These are phyloP conservation scores for Pelargonium citronellum DNA, from an alignment of 441 rosid species.

Conservation along the genomic window DNA sequence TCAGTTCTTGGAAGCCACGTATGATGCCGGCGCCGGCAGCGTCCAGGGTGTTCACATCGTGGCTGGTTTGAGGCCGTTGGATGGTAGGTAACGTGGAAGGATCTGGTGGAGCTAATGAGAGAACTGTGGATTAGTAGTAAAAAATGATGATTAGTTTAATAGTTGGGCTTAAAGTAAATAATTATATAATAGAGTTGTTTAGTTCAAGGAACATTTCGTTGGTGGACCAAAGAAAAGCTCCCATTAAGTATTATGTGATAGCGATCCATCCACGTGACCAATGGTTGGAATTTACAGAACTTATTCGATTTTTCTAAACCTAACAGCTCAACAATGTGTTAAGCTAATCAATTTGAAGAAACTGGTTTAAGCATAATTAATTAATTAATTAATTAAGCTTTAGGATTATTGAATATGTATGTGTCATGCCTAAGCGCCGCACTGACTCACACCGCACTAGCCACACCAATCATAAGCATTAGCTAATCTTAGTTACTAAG, in stretches of 20 bases:
- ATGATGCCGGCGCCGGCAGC: neutral
- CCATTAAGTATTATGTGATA: slow-evolving; percentile 24
- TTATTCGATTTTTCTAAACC: neutral
- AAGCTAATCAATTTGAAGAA: neutral
- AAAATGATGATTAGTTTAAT: neutral
- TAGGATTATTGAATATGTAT: too few species aligned
- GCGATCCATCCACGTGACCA: slow-evolving; percentile 31
- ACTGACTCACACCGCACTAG: neutral
- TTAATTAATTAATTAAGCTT: too few species aligned
- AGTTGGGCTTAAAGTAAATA: neutral
- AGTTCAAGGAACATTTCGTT: slow-evolving; percentile 17
- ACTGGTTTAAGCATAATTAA: too few species aligned
- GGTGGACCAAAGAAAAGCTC: slow-evolving; percentile 24
- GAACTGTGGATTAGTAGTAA: neutral
- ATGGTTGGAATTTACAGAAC: slow-evolving; percentile 32
- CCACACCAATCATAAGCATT: slow-evolving; percentile 1
- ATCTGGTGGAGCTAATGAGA: neutral
- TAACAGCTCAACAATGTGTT: neutral
- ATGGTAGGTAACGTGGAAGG: neutral
- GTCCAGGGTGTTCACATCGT: neutral
- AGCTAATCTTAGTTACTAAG: neutral
- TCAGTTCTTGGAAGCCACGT: neutral
- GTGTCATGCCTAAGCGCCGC: neutral
- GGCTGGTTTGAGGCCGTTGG: neutral
- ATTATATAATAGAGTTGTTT: neutral